A percentile compares a stretch with the other conserved stretches of the same genome.
Evolutionary conservation across 78 protist species (phyloP).

Genomic region (Planoprotostelium fungivorum): DNA sequence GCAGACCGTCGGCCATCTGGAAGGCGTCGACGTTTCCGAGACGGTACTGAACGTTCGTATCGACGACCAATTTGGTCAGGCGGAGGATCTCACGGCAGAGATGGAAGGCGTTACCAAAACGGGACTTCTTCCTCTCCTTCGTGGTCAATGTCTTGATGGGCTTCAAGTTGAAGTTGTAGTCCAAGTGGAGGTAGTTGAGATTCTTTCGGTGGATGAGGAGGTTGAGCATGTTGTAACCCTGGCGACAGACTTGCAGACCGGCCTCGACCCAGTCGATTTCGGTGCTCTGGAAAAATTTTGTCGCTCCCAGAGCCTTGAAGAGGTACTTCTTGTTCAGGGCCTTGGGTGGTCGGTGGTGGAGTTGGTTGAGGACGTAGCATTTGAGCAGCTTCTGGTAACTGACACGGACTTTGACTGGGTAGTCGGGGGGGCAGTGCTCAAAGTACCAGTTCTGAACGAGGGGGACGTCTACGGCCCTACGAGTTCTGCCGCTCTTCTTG

Average conservation of each 20-base stretch:
- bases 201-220: constrained; percentile 98
- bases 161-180: constrained; percentile 99
- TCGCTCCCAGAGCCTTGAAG: constrained; percentile 75
- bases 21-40: constrained; percentile 94
- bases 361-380: constrained; percentile 88
- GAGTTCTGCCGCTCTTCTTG: constrained; percentile 84
- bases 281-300: constrained; percentile 97
- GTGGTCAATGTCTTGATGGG: constrained; percentile 99
- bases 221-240: constrained; percentile 99
- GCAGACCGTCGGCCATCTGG: constrained; percentile 96
- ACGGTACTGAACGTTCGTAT: constrained; percentile 98
- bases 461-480: constrained; percentile 96
- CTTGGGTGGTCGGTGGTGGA: constrained; percentile 84
- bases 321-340: constrained; percentile 83
- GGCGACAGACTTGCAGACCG: constrained; percentile 99
- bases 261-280: constrained; percentile 99
- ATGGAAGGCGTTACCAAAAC: constrained; percentile 99
- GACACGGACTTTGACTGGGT: constrained; percentile 97
- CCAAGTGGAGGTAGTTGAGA: constrained; percentile 98
- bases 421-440: constrained; percentile 94
- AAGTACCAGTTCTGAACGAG: constrained; percentile 92
- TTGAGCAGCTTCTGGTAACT: constrained; percentile 98
- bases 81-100: constrained; percentile 97
- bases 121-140: constrained; percentile 99
- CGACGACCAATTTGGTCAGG: constrained; percentile 97